These are phyloP conservation scores for Diaporthe destruens DNA, from an alignment of 2,329 filamentous ascomycete genomes.

Conservation along the genomic window DNA sequence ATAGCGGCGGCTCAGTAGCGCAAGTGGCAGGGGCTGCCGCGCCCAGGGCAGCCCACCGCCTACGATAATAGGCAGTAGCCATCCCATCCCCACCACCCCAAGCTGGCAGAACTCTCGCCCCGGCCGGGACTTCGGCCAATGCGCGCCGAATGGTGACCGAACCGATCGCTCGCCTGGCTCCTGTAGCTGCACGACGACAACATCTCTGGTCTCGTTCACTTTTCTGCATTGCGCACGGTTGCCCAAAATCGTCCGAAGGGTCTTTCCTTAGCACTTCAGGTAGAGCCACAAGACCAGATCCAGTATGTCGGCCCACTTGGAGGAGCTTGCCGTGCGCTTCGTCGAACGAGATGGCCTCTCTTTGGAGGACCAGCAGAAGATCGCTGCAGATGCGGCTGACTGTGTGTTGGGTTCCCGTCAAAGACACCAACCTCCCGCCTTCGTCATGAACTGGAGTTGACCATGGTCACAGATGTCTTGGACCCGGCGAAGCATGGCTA, in stretches of 20 bases:
- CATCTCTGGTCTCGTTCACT: neutral
- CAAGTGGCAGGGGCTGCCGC: neutral
- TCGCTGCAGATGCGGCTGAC: conserved; percentile 35
- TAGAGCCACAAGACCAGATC: neutral
- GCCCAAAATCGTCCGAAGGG: neutral
- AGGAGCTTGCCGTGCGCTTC: conserved; percentile 40
- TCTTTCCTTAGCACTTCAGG: neutral
- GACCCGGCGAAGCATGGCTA: conserved; percentile 27
- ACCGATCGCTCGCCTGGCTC: neutral
- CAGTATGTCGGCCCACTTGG: conserved; percentile 39
- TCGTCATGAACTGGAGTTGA: neutral
- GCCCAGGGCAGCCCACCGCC: conserved; percentile 29
- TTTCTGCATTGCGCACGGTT: conserved; percentile 3
- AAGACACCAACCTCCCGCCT: too few species aligned
- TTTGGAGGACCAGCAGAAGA: conserved; percentile 38
- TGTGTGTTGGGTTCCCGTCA: conserved; percentile 17
- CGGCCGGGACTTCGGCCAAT: conserved; percentile 11
- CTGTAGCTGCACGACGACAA: neutral
- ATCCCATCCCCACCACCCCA: conserved; percentile 25
- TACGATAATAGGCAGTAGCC: conserved; percentile 28
- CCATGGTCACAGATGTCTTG: conserved; percentile 1
- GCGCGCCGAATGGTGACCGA: neutral
- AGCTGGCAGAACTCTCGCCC: conserved; percentile 34
- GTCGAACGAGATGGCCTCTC: conserved; percentile 41
- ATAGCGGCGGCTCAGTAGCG: conserved; percentile 19